A percentile compares a stretch with the other conserved stretches of the same genome.
Conservation (phyloP, 2,329 filamentous ascomycete species). For the Coniochaeta sp. region DNA sequence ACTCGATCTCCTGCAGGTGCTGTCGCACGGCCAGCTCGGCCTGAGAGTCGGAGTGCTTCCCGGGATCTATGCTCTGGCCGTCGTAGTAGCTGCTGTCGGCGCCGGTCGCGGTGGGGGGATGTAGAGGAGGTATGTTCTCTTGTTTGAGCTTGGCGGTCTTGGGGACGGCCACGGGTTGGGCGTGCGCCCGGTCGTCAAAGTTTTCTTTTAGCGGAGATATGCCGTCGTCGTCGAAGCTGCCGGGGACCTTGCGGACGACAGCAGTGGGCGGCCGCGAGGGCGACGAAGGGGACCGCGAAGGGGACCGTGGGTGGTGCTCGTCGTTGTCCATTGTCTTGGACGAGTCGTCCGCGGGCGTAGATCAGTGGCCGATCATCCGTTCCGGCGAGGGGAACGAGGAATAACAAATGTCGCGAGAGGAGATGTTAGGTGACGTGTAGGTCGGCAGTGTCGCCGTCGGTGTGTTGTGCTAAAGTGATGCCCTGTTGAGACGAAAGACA, state of each 20-base stretch:
- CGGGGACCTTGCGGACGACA: constrained; percentile 8
- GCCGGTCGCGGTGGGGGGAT: constrained; percentile 14
- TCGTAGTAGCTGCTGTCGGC: constrained; percentile 36
- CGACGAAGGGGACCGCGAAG: constrained; percentile 12
- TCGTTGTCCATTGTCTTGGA: constrained; percentile 23
- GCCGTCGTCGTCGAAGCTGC: constrained; percentile 9
- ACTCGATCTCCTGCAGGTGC: constrained; percentile 57
- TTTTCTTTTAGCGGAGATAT: constrained; percentile 11
- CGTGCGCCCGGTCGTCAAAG: constrained; percentile 9
- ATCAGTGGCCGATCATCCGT: not conserved
- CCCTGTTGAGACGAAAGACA: not conserved
- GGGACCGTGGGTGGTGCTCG: constrained; percentile 17
- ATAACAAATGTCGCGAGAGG: not conserved
- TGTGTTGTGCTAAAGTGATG: not conserved
- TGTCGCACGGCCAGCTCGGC: constrained; percentile 46
- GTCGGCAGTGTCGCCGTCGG: not conserved
- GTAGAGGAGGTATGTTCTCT: constrained; percentile 17
- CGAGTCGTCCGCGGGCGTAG: not conserved
- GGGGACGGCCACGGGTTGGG: constrained; percentile 5
- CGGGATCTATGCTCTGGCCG: constrained; percentile 22
- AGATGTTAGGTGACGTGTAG: not conserved
- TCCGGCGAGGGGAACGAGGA: not conserved
- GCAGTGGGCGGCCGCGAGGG: constrained; percentile 15
- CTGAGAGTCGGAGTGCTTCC: constrained; percentile 38
- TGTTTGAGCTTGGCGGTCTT: constrained; percentile 8